A percentile compares a stretch with the other conserved stretches of the same genome.
Conservation (phyloP, 805 yeast species). For the Scheffersomyces amazonensis region DNA sequence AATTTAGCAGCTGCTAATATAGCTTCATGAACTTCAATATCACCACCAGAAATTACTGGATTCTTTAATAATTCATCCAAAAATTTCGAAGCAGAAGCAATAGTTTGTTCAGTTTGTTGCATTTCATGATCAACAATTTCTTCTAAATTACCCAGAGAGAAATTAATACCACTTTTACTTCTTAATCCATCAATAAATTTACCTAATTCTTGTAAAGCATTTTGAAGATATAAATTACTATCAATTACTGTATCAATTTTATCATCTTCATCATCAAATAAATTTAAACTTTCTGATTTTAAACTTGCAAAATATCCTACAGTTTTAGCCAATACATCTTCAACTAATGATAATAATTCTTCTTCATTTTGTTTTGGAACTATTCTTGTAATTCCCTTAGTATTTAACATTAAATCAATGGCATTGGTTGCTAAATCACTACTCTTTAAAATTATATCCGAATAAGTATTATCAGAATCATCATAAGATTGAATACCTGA, state of each 20-base stretch:
- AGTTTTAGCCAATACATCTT: slow-evolving; percentile 57
- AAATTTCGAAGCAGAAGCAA: slow-evolving; percentile 61
- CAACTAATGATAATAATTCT: slow-evolving; percentile 43
- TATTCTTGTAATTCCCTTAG: slow-evolving; percentile 65
- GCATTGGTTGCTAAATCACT: slow-evolving; percentile 62
- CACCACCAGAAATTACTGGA: slow-evolving; percentile 52
- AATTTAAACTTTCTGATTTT: slow-evolving; percentile 49
- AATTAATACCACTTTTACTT: slow-evolving; percentile 24
- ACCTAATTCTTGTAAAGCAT: slow-evolving; percentile 57
- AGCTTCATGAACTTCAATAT: slow-evolving; percentile 71
- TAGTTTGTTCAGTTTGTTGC: slow-evolving; percentile 67
- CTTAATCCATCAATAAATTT: slow-evolving; percentile 54
- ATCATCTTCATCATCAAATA: slow-evolving; percentile 53
- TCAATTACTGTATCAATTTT: slow-evolving; percentile 75
- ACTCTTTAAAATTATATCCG: slow-evolving; percentile 58
- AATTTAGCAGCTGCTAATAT: slow-evolving; percentile 76
- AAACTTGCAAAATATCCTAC: slow-evolving; percentile 61
- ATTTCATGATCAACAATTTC: slow-evolving; percentile 72
- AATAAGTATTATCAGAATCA: slow-evolving; percentile 52
- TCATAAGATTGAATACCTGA: slow-evolving; percentile 58
- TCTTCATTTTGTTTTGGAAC: slow-evolving; percentile 56
- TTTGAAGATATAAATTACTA: slow-evolving; percentile 73
- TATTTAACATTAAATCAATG: slow-evolving; percentile 59
- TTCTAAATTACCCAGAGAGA: slow-evolving; percentile 53
- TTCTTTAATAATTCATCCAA: slow-evolving; percentile 52